Base-by-base conservation (phyloP, 2,329 filamentous ascomycete species). In the Penicillium verrucosum region DNA sequence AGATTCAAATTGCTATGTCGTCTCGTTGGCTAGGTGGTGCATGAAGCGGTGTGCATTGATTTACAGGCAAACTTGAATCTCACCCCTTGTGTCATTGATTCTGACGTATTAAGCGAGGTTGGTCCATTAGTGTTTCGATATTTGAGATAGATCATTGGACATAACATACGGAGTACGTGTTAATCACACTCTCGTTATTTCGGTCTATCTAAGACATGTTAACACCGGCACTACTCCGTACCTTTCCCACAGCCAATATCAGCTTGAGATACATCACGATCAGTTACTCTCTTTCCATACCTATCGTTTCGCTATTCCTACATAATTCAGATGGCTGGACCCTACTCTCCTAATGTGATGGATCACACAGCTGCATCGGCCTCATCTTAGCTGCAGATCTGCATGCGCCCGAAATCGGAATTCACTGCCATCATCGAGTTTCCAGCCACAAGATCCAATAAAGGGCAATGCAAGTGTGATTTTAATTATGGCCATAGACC, bases 361-460 rank as follows among this genome's bases (percentile, higher is more conserved):
- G 52, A 59, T 64, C 58, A 51, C 60, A 65, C 58, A 40, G 25
- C 29, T 58, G 49, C 43, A 53, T 43, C 34, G 53, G 51, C 60
- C 57, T 63, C 57, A 40, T 45, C 44, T 53, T 56, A 42, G 40
- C 51, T 60, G 54, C 58, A 58, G 48, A 51, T 34, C 50, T 57
- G 54, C 48, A 62, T 57, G 41, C 21, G 11, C 30, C 54, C 44
- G 9, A 4, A 54, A 58, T 43, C 8, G 40, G 53, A 23, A 9
- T 37, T 18, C 25, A 25, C 2, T 50, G 29, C 14, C n/a, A 16
- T 27, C 27, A 27, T 43, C 25, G 25, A 23, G 10, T 2, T 18
- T 14, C 10, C 25, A 23, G 34, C 23, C 18, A 48, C 11, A 12
- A 30, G 5, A 21, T 40, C 14, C 41, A 25, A 34, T n/a, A 25